These are phyloP conservation scores for Suhomyces taliae DNA, from an alignment of 1,139 yeast genomes.

Conservation along the genomic window DNA sequence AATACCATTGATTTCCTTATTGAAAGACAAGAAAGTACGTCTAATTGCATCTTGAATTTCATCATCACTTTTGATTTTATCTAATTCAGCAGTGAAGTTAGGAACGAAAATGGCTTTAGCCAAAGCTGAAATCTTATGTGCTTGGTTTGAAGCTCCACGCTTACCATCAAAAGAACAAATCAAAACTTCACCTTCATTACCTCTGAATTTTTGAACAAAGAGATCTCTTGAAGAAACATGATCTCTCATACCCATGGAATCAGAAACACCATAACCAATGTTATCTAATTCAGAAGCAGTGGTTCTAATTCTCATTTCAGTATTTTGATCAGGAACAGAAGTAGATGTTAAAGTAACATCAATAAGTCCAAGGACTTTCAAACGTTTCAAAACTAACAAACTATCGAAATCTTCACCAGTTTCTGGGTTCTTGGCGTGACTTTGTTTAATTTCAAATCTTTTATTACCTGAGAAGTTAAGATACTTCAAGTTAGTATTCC, in stretches of 20 bases:
- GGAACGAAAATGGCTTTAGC: slow-evolving; percentile 72
- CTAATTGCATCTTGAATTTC: slow-evolving; percentile 68
- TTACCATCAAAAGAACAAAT: slow-evolving; percentile 89
- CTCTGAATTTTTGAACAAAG: slow-evolving; percentile 84
- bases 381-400: slow-evolving; percentile 67
- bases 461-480: slow-evolving; percentile 91
- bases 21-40: slow-evolving; percentile 74
- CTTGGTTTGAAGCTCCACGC: slow-evolving; percentile 52
- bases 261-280: slow-evolving; percentile 90
- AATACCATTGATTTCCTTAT: slow-evolving; percentile 66
- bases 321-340: slow-evolving; percentile 84
- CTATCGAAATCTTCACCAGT: slow-evolving; percentile 65
- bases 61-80: slow-evolving; percentile 43
- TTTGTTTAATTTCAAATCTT: slow-evolving; percentile 80
- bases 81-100: slow-evolving; percentile 63
- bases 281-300: slow-evolving; percentile 82
- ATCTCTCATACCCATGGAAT: slow-evolving; percentile 70
- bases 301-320: slow-evolving; percentile 83
- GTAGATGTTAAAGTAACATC: slow-evolving; percentile 90
- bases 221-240: slow-evolving; percentile 77
- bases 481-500: slow-evolving; percentile 72
- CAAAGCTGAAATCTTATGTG: slow-evolving; percentile 70
- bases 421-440: slow-evolving; percentile 49
- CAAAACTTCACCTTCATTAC: slow-evolving; percentile 68
- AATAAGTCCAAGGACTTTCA: slow-evolving; percentile 81